phyloP scores from a whole-genome alignment of 257 asterid species.

The Solanum appendiculatum region DNA sequence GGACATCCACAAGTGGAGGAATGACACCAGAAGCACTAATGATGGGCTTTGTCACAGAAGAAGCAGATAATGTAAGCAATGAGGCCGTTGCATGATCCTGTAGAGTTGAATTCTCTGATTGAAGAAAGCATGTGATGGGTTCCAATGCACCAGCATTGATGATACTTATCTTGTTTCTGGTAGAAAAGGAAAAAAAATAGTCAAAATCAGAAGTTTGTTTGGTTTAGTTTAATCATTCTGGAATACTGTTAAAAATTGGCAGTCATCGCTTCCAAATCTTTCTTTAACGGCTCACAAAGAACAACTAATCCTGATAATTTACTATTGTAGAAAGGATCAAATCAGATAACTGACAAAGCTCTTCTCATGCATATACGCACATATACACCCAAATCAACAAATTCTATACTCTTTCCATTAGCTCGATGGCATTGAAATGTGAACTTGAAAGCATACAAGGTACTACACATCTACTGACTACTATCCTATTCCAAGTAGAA shows the following conservation, averaged over 20 bases:
- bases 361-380: background rate
- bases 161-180: slow-evolving; percentile 68
- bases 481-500: background rate
- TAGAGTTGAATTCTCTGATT: slow-evolving; percentile 38
- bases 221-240: background rate
- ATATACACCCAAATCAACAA: background rate
- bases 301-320: background rate
- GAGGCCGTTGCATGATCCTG: slow-evolving; percentile 82
- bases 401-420: background rate
- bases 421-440: background rate
- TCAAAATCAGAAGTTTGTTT: background rate
- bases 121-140: slow-evolving; percentile 67
- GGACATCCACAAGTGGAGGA: slow-evolving; percentile 63
- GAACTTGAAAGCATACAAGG: background rate
- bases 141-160: slow-evolving; percentile 69
- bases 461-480: background rate
- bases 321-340: background rate
- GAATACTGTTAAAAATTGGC: background rate
- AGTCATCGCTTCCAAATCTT: background rate
- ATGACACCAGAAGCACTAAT: slow-evolving; percentile 69
- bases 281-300: background rate
- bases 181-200: background rate
- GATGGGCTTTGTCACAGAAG: slow-evolving; percentile 73
- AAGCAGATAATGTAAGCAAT: slow-evolving; percentile 80
- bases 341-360: background rate